Percentiles rank a stretch among this genome's conserved stretches.
phyloP scores from a whole-genome alignment of 2,329 filamentous ascomycete species.

The Phyllosticta ampelicida region DNA sequence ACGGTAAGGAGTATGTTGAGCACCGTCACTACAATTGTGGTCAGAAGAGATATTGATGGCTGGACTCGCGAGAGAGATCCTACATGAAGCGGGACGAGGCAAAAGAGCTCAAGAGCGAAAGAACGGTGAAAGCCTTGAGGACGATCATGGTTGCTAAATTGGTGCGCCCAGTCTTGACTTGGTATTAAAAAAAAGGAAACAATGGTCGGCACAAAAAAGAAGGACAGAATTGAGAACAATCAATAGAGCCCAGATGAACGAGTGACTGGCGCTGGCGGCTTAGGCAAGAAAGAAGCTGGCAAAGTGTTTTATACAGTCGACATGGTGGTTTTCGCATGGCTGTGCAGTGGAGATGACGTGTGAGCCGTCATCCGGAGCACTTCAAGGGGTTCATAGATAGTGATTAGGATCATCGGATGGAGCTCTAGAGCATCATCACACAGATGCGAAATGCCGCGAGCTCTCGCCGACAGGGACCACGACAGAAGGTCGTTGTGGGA shows the following conservation, averaged over 20 bases:
- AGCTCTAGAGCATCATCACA: background rate
- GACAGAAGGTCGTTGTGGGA: background rate
- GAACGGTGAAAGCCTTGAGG: conserved; percentile 11
- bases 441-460: background rate
- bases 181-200: background rate
- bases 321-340: background rate
- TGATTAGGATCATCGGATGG: conserved; percentile 9
- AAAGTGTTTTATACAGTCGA: conserved; percentile 2
- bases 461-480: background rate
- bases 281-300: conserved; percentile 4
- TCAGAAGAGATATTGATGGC: conserved; percentile 3
- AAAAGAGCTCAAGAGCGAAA: conserved; percentile 11
- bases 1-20: conserved; percentile 15
- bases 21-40: conserved; percentile 14
- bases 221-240: background rate
- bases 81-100: conserved; percentile 14
- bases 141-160: conserved; percentile 9
- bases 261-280: conserved; percentile 4
- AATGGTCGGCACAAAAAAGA: background rate
- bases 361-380: background rate
- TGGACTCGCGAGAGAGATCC: background rate
- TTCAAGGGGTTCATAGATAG: background rate
- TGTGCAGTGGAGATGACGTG: background rate
- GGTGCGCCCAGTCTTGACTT: background rate
- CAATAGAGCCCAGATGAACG: background rate